Base-by-base conservation (phyloP, 768 basidiomycete genomes). In the Boletus vermiculosoides region DNA sequence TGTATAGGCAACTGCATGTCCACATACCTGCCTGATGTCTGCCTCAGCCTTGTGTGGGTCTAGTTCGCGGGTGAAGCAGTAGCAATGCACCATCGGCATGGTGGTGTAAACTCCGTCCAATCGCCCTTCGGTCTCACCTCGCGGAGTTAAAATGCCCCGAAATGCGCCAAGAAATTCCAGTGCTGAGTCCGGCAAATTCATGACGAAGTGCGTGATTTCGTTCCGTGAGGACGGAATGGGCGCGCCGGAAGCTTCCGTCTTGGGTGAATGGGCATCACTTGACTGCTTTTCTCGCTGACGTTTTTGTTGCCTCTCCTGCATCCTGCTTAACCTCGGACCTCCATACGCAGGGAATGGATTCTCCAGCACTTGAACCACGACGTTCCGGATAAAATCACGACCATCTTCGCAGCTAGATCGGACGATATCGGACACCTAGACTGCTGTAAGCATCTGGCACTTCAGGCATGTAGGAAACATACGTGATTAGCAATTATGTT, bases 181-280 rank as follows among this genome's bases (percentile, higher is more conserved):
- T 0, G 95, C 97, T 25, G 88, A 87, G 63, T 92, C 94, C 3
- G 97, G 97, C 20, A 99, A 79, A 72, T 99, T 99, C 94, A 99
- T 96, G n/a, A 97, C 88, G 67, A 92, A 94, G 69, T 97, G 96
- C 13, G 84, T 75, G 61, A 97, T 84, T 44, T 80, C 74, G 54
- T 72, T 76, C 56, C 89, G 83, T 37, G 77, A 69, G 9, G 71
- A 75, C 44, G 63, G 22, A 20, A 51, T 54, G 4, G 59, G 22
- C 20, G 55, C 61, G 36, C 54, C 31, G 44, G 60, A 50, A n/a
- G 25, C 52, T 30, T 60, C 44, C n/a, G 40, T 25, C 45, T 45
- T 42, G 46, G 55, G 22, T 28, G 46, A 34, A 25, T 50, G 51
- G 25, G 10, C 40, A 16, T 25, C 42, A 16, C 22, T 51, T 11